Percentiles rank a stretch among this genome's conserved stretches.
These are phyloP conservation scores for Sindora glabra DNA, from an alignment of 306 rosid genomes.

Conservation along the genomic window DNA sequence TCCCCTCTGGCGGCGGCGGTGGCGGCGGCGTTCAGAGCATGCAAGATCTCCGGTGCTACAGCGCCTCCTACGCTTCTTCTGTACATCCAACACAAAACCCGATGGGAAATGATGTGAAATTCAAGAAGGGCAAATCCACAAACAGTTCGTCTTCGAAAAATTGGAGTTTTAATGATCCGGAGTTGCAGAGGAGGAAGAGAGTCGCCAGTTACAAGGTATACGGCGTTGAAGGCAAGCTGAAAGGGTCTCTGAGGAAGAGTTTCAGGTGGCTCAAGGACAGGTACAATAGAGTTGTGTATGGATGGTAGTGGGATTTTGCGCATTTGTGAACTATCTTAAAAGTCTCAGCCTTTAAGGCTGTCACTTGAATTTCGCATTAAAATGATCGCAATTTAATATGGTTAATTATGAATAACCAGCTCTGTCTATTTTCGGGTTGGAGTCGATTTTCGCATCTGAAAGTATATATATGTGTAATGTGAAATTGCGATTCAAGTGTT, in stretches of 20 bases:
- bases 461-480: constrained; percentile 17
- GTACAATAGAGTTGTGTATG: constrained; percentile 59
- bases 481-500: constrained; percentile 21
- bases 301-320: constrained; percentile 40
- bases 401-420: constrained; percentile 16
- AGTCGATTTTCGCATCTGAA: constrained; percentile 4
- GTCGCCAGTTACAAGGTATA: constrained; percentile 93
- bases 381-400: background rate
- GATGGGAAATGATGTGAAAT: constrained; percentile 34
- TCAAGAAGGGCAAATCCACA: constrained; percentile 76
- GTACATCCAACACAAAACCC: constrained; percentile 46
- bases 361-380: background rate
- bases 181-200: constrained; percentile 85
- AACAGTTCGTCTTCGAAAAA: constrained; percentile 50
- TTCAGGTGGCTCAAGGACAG: constrained; percentile 82
- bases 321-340: background rate
- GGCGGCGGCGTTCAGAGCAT: constrained; percentile 23
- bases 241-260: constrained; percentile 75
- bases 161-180: constrained; percentile 84
- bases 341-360: background rate
- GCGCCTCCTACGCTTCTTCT: constrained; percentile 78
- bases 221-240: constrained; percentile 79
- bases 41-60: constrained; percentile 81
- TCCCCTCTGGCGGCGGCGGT: background rate
- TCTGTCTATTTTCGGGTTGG: constrained; percentile 3